Percentiles rank a stretch among this genome's conserved stretches.
phyloP scores from a whole-genome alignment of 768 basidiomycete species.

The Collybia sordida region DNA sequence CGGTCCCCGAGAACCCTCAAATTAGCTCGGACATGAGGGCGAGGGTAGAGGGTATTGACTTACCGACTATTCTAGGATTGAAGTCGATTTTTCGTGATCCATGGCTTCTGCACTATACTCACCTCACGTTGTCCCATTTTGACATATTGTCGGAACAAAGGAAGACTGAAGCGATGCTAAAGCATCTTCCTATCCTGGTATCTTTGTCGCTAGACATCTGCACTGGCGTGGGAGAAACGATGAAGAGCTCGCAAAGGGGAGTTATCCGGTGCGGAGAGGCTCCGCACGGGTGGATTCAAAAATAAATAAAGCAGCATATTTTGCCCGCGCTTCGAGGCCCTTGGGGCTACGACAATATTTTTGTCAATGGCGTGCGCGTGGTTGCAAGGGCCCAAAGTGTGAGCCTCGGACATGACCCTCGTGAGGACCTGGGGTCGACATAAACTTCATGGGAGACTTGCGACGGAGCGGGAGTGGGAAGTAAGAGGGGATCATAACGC shows the following conservation, averaged over 20 bases:
- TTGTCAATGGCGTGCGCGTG: slow-evolving; percentile 31
- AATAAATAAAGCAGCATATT: slow-evolving; percentile 38
- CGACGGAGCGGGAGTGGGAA: slow-evolving; percentile 1
- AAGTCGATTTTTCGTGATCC: slow-evolving; percentile 59
- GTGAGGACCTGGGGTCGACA: slow-evolving; percentile 8
- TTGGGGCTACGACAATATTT: slow-evolving; percentile 49
- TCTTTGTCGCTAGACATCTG: slow-evolving; percentile 49
- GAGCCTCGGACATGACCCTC: slow-evolving; percentile 8
- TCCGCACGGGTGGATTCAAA: neutral
- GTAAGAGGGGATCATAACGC: slow-evolving; percentile 12
- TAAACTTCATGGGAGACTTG: too few species aligned
- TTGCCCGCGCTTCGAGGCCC: slow-evolving; percentile 50
- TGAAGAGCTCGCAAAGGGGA: slow-evolving; percentile 39
- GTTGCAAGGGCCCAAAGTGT: slow-evolving; percentile 39
- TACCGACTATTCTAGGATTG: slow-evolving; percentile 42
- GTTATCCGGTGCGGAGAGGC: slow-evolving; percentile 21
- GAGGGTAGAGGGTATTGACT: slow-evolving; percentile 10
- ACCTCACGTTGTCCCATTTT: slow-evolving; percentile 50
- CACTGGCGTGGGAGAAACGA: slow-evolving; percentile 36
- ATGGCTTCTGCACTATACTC: slow-evolving; percentile 47
- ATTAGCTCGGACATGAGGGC: slow-evolving; percentile 33
- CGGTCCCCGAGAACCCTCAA: slow-evolving; percentile 43
- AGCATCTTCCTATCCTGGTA: slow-evolving; percentile 50
- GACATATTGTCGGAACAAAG: slow-evolving; percentile 37
- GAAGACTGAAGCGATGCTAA: slow-evolving; percentile 39